Evolutionary conservation across 208 protist genomes (phyloP).

Genomic region (Herpetomonas samuelpessoai): DNA sequence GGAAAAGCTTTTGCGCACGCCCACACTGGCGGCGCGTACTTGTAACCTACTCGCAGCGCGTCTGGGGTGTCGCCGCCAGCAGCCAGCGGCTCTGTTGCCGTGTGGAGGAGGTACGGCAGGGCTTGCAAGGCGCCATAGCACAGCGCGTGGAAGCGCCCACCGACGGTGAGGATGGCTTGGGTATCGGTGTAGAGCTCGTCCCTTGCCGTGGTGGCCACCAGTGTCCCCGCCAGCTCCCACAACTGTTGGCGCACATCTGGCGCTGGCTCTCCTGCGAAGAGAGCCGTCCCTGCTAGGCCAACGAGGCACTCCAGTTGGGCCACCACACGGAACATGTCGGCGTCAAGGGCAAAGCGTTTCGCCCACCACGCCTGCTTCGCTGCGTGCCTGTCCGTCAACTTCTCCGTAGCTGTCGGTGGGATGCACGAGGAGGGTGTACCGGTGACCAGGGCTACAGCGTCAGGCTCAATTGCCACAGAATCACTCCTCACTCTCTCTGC

Average conservation of each 20-base stretch:
- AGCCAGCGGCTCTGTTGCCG: no score
- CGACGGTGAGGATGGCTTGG: not conserved
- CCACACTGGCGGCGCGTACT: no score
- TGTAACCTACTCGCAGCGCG: no score
- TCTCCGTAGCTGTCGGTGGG: no score
- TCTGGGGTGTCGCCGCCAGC: no score
- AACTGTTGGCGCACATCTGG: slow-evolving; percentile 11
- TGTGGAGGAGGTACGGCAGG: slow-evolving; percentile 16
- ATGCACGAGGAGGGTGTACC: no score
- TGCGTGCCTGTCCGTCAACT: not conserved
- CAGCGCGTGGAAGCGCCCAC: not conserved
- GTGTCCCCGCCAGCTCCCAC: slow-evolving; percentile 8
- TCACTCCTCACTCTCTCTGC: no score
- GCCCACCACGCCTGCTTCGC: slow-evolving; percentile 32
- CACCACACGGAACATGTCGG: slow-evolving; percentile 17
- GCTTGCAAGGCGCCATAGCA: slow-evolving; percentile 10
- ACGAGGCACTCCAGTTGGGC: slow-evolving; percentile 28
- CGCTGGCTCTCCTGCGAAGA: slow-evolving; percentile 36
- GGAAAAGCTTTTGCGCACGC: no score
- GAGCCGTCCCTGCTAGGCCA: slow-evolving; percentile 17
- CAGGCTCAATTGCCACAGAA: no score
- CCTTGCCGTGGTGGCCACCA: slow-evolving; percentile 11
- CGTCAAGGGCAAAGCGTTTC: slow-evolving; percentile 23
- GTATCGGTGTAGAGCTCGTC: not conserved
- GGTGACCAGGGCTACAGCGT: no score